Evolutionary conservation across 306 rosid genomes (phyloP).

Genomic region (Prunus dulcis): DNA sequence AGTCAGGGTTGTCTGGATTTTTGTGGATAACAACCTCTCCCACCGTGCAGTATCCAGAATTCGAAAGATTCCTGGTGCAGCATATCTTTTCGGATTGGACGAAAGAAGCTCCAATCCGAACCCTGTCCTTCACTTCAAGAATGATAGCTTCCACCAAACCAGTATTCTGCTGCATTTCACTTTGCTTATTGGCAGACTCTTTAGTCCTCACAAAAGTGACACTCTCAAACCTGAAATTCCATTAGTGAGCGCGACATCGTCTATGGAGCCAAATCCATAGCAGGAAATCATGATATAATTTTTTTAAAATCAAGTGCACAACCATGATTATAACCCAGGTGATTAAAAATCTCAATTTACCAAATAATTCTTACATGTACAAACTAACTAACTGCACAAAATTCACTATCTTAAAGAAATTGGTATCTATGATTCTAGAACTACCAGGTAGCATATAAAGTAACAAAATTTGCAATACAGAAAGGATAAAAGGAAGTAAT

Average conservation of each 20-base stretch:
- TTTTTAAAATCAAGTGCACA: not conserved
- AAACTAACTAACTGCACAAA: not conserved
- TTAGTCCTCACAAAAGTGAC: constrained; percentile 63
- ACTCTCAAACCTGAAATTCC: constrained; percentile 59
- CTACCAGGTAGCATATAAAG: not conserved
- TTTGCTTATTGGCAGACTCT: constrained; percentile 43
- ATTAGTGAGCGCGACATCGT: constrained; percentile 20
- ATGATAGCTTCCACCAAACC: constrained; percentile 85
- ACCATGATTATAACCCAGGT: not conserved
- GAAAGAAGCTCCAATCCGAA: constrained; percentile 66
- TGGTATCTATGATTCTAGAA: not conserved
- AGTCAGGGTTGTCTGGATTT: constrained; percentile 36
- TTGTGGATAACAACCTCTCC: constrained; percentile 75
- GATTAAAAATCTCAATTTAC: not conserved
- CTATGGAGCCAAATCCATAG: constrained; percentile 10
- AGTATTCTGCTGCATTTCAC: constrained; percentile 66
- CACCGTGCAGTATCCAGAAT: constrained; percentile 40
- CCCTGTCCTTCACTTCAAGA: constrained; percentile 70
- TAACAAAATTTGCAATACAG: not conserved
- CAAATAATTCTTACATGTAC: not conserved
- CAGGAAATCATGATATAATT: not conserved
- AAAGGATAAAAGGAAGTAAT: not conserved
- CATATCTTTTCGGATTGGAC: constrained; percentile 58
- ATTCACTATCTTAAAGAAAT: not conserved
- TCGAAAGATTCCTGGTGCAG: constrained; percentile 48